phyloP scores from a whole-genome alignment of 768 basidiomycete genomes.

The Tylopilus sp. region DNA sequence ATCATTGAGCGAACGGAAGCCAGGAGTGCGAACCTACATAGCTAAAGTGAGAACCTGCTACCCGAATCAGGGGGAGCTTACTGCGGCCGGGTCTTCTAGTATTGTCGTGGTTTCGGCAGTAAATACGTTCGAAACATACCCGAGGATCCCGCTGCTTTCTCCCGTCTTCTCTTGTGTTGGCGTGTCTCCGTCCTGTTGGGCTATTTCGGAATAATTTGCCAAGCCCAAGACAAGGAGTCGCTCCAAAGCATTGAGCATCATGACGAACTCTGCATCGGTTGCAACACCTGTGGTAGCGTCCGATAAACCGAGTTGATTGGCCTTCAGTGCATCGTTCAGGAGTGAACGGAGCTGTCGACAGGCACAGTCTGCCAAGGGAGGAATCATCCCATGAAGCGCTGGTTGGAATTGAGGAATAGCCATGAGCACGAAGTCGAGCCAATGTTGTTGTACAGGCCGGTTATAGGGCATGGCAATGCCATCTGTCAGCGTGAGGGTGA shows the following conservation, averaged over 20 bases:
- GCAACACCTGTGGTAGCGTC: conserved; percentile 47
- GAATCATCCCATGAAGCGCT: conserved; percentile 58
- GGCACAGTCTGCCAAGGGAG: conserved; percentile 76
- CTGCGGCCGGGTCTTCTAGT: conserved; percentile 56
- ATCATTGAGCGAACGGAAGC: conserved; percentile 75
- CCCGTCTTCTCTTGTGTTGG: conserved; percentile 48
- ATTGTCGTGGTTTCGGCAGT: conserved; percentile 57
- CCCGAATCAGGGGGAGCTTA: conserved; percentile 31
- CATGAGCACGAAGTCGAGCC: conserved; percentile 95
- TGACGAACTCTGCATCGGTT: conserved; percentile 80
- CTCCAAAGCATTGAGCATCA: conserved; percentile 82
- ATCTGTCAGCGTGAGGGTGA: conserved; percentile 77
- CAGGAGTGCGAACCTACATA: conserved; percentile 59
- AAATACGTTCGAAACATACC: conserved; percentile 91
- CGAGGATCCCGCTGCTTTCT: conserved; percentile 69
- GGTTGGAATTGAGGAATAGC: conserved; percentile 84
- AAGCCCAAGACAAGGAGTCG: conserved; percentile 74
- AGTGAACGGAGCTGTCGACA: conserved; percentile 62
- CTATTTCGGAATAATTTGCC: conserved; percentile 49
- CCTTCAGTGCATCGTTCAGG: conserved; percentile 51
- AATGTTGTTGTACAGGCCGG: conserved; percentile 84
- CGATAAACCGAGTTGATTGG: conserved; percentile 36
- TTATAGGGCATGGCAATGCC: conserved; percentile 70
- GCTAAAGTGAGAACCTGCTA: conserved; percentile 2
- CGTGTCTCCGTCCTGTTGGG: conserved; percentile 55